A percentile compares a stretch with the other conserved stretches of the same genome.
Conservation (phyloP, 345 rosid species). For the Mangifera indica region DNA sequence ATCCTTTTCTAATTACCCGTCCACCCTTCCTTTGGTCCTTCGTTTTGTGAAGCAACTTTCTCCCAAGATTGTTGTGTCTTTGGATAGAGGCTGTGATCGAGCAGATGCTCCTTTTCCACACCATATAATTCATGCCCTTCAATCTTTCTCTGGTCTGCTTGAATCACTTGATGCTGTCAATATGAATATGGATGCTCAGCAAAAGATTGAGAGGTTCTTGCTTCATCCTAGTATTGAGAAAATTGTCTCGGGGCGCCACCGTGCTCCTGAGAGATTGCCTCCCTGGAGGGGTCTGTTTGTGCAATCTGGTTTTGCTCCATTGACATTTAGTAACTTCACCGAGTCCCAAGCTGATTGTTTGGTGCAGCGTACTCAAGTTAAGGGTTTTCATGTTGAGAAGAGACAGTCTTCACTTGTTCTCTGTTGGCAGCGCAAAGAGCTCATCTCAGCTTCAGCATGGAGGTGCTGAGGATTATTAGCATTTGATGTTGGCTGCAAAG, state of each 20-base stretch:
- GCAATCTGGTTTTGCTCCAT: slow-evolving; percentile 69
- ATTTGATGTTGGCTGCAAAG: slow-evolving; percentile 20
- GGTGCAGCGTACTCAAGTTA: slow-evolving; percentile 56
- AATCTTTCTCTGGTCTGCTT: slow-evolving; percentile 55
- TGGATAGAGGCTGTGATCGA: slow-evolving; percentile 81
- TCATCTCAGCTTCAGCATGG: slow-evolving; percentile 89
- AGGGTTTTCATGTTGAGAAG: slow-evolving; percentile 87
- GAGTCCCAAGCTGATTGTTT: slow-evolving; percentile 88
- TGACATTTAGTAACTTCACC: slow-evolving; percentile 66
- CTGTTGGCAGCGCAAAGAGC: slow-evolving; percentile 87
- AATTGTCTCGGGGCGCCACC: slow-evolving; percentile 59
- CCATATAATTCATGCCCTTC: slow-evolving; percentile 67
- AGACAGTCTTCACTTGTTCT: slow-evolving; percentile 69
- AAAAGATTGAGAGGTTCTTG: slow-evolving; percentile 80
- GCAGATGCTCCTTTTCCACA: slow-evolving; percentile 74
- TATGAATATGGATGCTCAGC: slow-evolving; percentile 60
- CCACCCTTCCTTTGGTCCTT: slow-evolving; percentile 53
- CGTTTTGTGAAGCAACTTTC: slow-evolving; percentile 72
- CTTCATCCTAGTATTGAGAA: slow-evolving; percentile 70
- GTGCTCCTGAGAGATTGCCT: slow-evolving; percentile 50
- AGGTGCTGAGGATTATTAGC: slow-evolving; percentile 46
- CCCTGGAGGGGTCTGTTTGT: slow-evolving; percentile 72
- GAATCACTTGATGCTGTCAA: slow-evolving; percentile 88
- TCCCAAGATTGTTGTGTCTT: slow-evolving; percentile 74
- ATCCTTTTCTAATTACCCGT: slow-evolving; percentile 54